Base-by-base conservation (phyloP, 2,329 filamentous ascomycete genomes). In the Nigrograna mackinnonii region DNA sequence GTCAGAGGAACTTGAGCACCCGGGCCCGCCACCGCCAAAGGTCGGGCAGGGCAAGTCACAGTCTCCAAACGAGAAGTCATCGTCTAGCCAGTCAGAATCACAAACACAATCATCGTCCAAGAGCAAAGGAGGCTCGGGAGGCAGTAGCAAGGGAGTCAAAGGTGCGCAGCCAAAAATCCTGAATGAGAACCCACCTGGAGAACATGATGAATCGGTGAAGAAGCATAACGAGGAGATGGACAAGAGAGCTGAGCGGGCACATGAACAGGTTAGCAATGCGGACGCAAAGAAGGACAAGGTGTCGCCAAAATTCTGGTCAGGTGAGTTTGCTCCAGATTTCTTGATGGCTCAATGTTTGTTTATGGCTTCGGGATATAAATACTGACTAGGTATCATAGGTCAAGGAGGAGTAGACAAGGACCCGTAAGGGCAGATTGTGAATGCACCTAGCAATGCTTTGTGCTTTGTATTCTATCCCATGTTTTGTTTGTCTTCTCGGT, bases 181-280 rank as follows among this genome's bases (percentile, higher is more conserved):
- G 18, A 62, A 65, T 38, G 63, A 64, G 28, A 60, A 50, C 22
- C 54, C 64, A 21, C 71, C 72, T 6, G 40, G 33, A 3, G 52
- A 60, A 32, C 52, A 52, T 20, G 52, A 67, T 11, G 51, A 65
- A 43, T 64, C 66, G 22, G 71, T 75, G 17, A 65, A 60, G 62
- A 38, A 69, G 55, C 73, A 76, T 54, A 76, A 76, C 46, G 40
- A 60, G 49, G 71, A 75, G 50, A 66, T 75, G 63, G 67, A 69
- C 20, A 44, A 66, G 37, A 61, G 71, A 54, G 60, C 66, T 55
- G 71, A 75, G 51, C 67, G 59, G 62, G 58, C 71, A 44, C 49
- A 66, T 50, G 66, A 69, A 48, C 62, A 64, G 61, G 58, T 64
- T 37, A 55, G 46, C 34, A 64, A 67, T 46, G 55, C 66, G 47